Conservation (phyloP, 208 protist genomes). For the Crithidia expoeki region DNA sequence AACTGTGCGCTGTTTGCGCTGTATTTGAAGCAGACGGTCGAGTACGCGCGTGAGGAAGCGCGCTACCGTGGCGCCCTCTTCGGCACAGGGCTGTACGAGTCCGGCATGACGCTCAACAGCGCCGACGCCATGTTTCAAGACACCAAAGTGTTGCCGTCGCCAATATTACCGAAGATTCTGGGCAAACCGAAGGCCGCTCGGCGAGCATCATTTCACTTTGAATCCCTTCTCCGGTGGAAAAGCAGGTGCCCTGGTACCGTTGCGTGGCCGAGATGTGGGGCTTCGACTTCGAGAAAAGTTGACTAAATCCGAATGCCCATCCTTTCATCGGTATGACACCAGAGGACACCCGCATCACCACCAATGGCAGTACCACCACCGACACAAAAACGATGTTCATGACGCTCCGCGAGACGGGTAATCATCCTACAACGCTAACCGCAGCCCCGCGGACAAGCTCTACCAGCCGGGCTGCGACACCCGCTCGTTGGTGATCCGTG, state of each 20-base stretch:
- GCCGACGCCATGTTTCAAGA: conserved; percentile 66
- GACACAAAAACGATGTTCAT: conserved; percentile 47
- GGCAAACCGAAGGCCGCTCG: conserved; percentile 38
- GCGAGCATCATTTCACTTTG: conserved; percentile 14
- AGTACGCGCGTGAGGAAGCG: conserved; percentile 51
- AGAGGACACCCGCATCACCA: conserved; percentile 82
- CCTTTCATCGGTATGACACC: conserved; percentile 67
- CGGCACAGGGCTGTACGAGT: conserved; percentile 64
- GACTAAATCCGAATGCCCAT: conserved; percentile 73
- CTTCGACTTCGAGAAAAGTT: conserved; percentile 76
- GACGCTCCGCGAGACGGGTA: conserved; percentile 19
- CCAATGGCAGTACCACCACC: conserved; percentile 52
- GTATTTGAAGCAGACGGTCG: conserved; percentile 53
- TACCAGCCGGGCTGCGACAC: conserved; percentile 52
- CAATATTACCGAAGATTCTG: conserved; percentile 49
- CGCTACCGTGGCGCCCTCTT: conserved; percentile 33
- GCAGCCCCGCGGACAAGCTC: conserved; percentile 42
- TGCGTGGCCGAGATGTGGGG: conserved; percentile 55
- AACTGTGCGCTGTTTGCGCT: conserved; percentile 53
- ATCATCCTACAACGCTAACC: conserved; percentile 58
- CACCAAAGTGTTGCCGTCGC: conserved; percentile 64
- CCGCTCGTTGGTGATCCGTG: conserved; percentile 75
- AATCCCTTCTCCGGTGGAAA: conserved; percentile 34
- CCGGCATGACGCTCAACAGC: conserved; percentile 49
- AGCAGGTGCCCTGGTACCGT: conserved; percentile 43